Conservation (phyloP, 2,329 filamentous ascomycete genomes). For the Nothophaeocryptopus gaeumannii region DNA sequence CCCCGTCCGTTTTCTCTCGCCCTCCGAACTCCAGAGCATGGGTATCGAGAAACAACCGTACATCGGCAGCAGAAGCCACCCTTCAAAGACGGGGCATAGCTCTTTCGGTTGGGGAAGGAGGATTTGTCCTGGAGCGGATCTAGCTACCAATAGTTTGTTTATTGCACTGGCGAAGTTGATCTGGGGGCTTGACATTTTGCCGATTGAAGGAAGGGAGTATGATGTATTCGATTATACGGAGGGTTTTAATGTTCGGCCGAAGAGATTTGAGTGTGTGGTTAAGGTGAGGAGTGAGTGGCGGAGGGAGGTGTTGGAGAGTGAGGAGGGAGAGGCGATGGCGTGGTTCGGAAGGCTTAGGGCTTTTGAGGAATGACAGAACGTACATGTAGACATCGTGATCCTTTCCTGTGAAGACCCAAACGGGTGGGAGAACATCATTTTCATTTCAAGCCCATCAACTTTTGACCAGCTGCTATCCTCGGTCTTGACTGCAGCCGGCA, state of each 20-base stretch:
- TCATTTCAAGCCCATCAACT: background rate
- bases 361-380: slow-evolving; percentile 29
- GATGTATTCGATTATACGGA: slow-evolving; percentile 43
- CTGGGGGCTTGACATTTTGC: slow-evolving; percentile 45
- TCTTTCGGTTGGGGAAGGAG: slow-evolving; percentile 49
- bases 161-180: slow-evolving; percentile 39
- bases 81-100: slow-evolving; percentile 43
- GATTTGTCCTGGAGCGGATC: slow-evolving; percentile 51
- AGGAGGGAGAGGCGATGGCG: slow-evolving; percentile 31
- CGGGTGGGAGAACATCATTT: too few species aligned
- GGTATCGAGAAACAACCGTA: slow-evolving; percentile 19
- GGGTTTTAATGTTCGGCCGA: slow-evolving; percentile 41
- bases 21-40: slow-evolving; percentile 27
- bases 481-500: too few species aligned
- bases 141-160: slow-evolving; percentile 50
- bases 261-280: slow-evolving; percentile 37
- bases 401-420: too few species aligned
- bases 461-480: too few species aligned
- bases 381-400: too few species aligned
- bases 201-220: slow-evolving; percentile 33
- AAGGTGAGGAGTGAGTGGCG: slow-evolving; percentile 34
- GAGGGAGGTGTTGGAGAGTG: slow-evolving; percentile 31
- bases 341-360: slow-evolving; percentile 38
- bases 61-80: slow-evolving; percentile 29
- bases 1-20: slow-evolving; percentile 38